Base-by-base conservation (phyloP, 208 protist species). In the Leishmania turanica region DNA sequence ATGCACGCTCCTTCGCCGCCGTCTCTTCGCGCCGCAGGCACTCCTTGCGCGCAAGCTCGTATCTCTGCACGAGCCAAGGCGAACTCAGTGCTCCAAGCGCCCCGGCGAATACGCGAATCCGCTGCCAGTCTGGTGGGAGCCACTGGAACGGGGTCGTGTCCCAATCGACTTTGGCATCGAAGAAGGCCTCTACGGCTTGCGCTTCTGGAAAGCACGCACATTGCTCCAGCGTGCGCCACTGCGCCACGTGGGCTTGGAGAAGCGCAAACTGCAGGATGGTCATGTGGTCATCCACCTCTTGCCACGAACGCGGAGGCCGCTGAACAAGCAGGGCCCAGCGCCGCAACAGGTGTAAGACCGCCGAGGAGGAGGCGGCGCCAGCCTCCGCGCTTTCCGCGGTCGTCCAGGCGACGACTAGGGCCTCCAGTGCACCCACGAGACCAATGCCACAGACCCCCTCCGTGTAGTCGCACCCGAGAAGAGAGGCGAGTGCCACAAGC, bases 391-490 rank as follows among this genome's bases (percentile, higher is more conserved):
- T 75, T 31, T 82, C 71, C 34, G 3, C 34, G 11, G 75, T n/a
- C 3, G 76, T 68, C 92, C 94, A 97, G 9, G 90, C 53, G 54
- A 89, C 76, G 3, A 88, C 83, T 8, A 97, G 77, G 6, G 91
- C 91, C 53, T 90, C 81, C 42, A 98, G 77, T 5, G 92, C 87
- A 34, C 90, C 91, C 2, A 91, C 77, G 17, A 98, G 73, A 11
- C 97, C 97, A 34, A 99, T 89, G 66, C 97, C 96, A 31, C 81
- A 19, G 53, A 99, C 89, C 21, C 98, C 98, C 24, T 98, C 92
- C 6, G 92, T 95, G 89, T 99, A 99, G 86, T 99, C 98, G 71
- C 91, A 97, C n/a, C 98, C 98, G n/a, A 99, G 91, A 13, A 99
- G 86, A 58, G 97, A 84, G 15, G 97, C 97, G 13, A 99, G 85